phyloP scores from a whole-genome alignment of 2,329 filamentous ascomycete genomes.

The Rhynchosporium agropyri region DNA sequence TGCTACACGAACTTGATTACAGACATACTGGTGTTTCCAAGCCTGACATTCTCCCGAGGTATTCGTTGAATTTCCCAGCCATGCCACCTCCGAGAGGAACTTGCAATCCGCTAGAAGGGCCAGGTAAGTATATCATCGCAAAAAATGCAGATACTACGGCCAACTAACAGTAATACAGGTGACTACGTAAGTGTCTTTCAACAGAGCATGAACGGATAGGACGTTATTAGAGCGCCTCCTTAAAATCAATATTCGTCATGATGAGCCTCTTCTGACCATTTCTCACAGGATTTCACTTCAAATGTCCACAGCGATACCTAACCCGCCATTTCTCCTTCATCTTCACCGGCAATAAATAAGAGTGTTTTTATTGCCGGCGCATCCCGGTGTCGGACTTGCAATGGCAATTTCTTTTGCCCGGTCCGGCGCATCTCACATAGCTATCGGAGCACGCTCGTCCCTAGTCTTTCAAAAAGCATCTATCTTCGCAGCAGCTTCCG shows the following conservation, averaged over 20 bases:
- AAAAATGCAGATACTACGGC: too few species aligned
- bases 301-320: constrained; percentile 53
- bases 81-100: constrained; percentile 36
- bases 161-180: constrained; percentile 17
- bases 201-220: not conserved
- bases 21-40: too few species aligned
- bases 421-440: constrained; percentile 55
- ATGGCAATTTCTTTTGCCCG: constrained; percentile 58
- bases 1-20: too few species aligned
- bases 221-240: too few species aligned
- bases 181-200: constrained; percentile 23
- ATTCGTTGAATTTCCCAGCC: not conserved
- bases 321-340: constrained; percentile 50
- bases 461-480: constrained; percentile 41
- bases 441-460: constrained; percentile 54
- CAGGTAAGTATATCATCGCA: constrained; percentile 23
- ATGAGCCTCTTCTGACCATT: not conserved
- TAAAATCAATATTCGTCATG: not conserved
- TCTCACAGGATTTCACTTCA: constrained; percentile 9
- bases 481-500: constrained; percentile 44
- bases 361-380: constrained; percentile 57
- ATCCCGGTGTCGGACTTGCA: constrained; percentile 56
- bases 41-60: not conserved
- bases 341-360: constrained; percentile 42
- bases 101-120: constrained; percentile 31